Percentiles rank a stretch among this genome's conserved stretches.
Evolutionary conservation across 805 yeast species (phyloP).

Genomic region (Ogataea thermomethanolica): DNA sequence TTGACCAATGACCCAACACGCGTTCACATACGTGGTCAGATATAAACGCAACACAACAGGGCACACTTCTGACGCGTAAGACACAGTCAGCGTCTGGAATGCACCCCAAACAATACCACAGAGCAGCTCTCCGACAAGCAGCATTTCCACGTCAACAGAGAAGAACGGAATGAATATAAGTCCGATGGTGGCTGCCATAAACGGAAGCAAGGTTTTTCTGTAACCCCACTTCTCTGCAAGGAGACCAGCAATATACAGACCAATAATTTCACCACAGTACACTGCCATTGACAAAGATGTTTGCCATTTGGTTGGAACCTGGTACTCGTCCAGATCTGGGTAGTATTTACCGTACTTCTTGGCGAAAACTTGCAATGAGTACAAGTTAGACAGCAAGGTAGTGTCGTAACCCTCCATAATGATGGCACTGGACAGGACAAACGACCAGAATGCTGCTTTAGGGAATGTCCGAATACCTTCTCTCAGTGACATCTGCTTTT

Average conservation of each 20-base stretch:
- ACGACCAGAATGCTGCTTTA: not conserved
- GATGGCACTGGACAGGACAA: not conserved
- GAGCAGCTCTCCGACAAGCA: slow-evolving; percentile 42
- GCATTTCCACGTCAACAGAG: slow-evolving; percentile 35
- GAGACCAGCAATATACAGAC: slow-evolving; percentile 39
- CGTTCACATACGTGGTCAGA: slow-evolving; percentile 47
- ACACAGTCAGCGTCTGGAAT: slow-evolving; percentile 47
- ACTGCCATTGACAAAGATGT: slow-evolving; percentile 35
- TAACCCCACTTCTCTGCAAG: slow-evolving; percentile 42
- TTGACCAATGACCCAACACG: slow-evolving; percentile 58
- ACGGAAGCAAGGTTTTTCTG: slow-evolving; percentile 32
- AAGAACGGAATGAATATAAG: slow-evolving; percentile 40
- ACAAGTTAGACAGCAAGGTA: slow-evolving; percentile 34
- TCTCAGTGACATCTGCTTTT: not conserved
- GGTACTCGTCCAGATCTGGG: slow-evolving; percentile 23
- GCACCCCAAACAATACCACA: slow-evolving; percentile 53
- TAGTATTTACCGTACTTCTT: slow-evolving; percentile 31
- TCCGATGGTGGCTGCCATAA: slow-evolving; percentile 29
- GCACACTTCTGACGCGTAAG: slow-evolving; percentile 56
- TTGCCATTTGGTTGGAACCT: slow-evolving; percentile 43
- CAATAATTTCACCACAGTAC: slow-evolving; percentile 28
- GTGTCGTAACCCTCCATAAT: slow-evolving; percentile 35
- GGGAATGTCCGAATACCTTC: not conserved
- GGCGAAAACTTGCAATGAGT: slow-evolving; percentile 35
- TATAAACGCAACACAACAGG: slow-evolving; percentile 48